phyloP scores from a whole-genome alignment of 257 asterid species.

The Nicotiana knightiana region DNA sequence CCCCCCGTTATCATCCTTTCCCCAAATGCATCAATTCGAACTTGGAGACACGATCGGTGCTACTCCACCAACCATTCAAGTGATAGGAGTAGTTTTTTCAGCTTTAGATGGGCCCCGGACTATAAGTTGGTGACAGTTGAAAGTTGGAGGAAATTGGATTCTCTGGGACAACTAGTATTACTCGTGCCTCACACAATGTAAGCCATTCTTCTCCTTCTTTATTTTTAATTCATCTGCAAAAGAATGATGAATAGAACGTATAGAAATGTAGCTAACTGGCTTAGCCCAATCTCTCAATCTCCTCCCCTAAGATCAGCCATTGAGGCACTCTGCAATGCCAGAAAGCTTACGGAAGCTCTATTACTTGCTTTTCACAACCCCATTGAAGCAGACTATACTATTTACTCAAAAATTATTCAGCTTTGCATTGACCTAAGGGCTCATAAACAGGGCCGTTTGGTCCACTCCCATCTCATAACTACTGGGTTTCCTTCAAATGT shows the following conservation, averaged over 20 bases:
- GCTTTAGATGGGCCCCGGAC: too few species aligned
- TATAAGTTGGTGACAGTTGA: too few species aligned
- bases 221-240: background rate
- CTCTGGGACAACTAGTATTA: background rate
- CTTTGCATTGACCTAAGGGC: conserved; percentile 32
- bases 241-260: background rate
- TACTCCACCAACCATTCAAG: too few species aligned
- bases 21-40: too few species aligned
- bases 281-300: background rate
- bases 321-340: background rate
- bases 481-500: conserved; percentile 21
- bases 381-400: conserved; percentile 20
- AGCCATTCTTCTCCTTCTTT: background rate
- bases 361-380: conserved; percentile 5
- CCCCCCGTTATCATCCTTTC: too few species aligned
- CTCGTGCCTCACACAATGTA: background rate
- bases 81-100: too few species aligned
- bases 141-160: too few species aligned
- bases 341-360: background rate
- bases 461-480: conserved; percentile 31
- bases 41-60: too few species aligned
- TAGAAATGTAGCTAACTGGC: background rate
- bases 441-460: conserved; percentile 22
- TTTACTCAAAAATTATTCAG: conserved; percentile 38
- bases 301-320: background rate